Base-by-base conservation (phyloP, 192 early-diverging fungal genomes). In the Diversispora eburnea region DNA sequence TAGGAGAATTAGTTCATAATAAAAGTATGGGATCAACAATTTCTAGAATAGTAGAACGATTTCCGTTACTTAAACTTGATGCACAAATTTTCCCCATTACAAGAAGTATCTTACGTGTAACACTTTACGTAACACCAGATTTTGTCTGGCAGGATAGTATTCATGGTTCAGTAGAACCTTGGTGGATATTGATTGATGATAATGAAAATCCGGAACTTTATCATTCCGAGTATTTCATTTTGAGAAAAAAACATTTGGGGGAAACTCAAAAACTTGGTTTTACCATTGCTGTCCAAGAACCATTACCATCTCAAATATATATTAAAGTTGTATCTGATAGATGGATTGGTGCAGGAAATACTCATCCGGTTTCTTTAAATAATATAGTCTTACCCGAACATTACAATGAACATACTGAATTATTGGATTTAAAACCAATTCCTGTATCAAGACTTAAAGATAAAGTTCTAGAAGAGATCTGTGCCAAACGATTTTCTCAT, bases 141-240 rank as follows among this genome's bases (percentile, higher is more conserved):
- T 99, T 98, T 82, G 84, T 90, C 6, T 99, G 96, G 96, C 94
- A 89, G 76, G 96, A 98, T 48, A 85, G 87, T n/a, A 85, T 94
- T 48, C 98, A 99, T 71, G 98, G 96, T 48, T 82, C 79, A 17
- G 88, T 86, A 20, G 95, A 98, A 77, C 90, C 94, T 1, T 99
- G 93, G 85, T 98, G 93, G 91, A 92, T 99, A 52, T 98, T 92
- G 93, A 94, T 97, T 6, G 93, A 97, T 73, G 98, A 98, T 72
- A 82, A 85, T 3, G 91, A 96, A 76, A 88, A 93, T 79, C 85
- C 86, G 0, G 94, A 96, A 54, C 92, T 99, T 55, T 87, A 96
- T 73, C 93, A 99, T 77, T 90, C 91, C 0, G 98, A 99, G 72
- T 93, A 94, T 78, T 88, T 98, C 70, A 72, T 98, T 58, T 70